phyloP scores from a whole-genome alignment of 1,139 yeast species.

The Yamadazyma membranifaciens region DNA sequence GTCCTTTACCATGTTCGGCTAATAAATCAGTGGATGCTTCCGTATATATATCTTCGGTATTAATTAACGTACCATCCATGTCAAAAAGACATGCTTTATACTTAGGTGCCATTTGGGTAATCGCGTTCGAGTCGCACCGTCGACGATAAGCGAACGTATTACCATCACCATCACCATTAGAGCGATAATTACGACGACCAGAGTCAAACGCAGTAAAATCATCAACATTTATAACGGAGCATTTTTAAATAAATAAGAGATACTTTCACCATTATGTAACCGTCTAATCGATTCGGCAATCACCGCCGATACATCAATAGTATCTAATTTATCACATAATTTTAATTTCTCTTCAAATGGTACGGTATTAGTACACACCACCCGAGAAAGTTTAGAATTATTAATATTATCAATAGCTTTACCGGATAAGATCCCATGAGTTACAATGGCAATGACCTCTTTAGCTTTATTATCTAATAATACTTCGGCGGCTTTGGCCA shows the following conservation, averaged over 20 bases:
- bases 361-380: slow-evolving; percentile 75
- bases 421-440: slow-evolving; percentile 78
- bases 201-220: neutral
- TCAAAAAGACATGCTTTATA: slow-evolving; percentile 88
- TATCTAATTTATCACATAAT: slow-evolving; percentile 56
- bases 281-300: slow-evolving; percentile 80
- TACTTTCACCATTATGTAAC: slow-evolving; percentile 80
- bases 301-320: slow-evolving; percentile 70
- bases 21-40: slow-evolving; percentile 66
- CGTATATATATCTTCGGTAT: slow-evolving; percentile 90
- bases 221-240: slow-evolving; percentile 30
- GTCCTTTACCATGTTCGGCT: slow-evolving; percentile 67
- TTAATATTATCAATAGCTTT: slow-evolving; percentile 64
- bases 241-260: slow-evolving; percentile 66
- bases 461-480: slow-evolving; percentile 62
- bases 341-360: slow-evolving; percentile 58
- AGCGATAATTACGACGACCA: neutral
- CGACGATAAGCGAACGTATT: no score
- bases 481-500: slow-evolving; percentile 74
- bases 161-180: no score
- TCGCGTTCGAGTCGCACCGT: neutral
- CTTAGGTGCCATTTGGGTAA: slow-evolving; percentile 7
- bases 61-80: slow-evolving; percentile 92
- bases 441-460: slow-evolving; percentile 72
- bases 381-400: slow-evolving; percentile 53